Evolutionary conservation across 495 filamentous ascomycete species (phyloP).

Genomic region (Evernia prunastri): DNA sequence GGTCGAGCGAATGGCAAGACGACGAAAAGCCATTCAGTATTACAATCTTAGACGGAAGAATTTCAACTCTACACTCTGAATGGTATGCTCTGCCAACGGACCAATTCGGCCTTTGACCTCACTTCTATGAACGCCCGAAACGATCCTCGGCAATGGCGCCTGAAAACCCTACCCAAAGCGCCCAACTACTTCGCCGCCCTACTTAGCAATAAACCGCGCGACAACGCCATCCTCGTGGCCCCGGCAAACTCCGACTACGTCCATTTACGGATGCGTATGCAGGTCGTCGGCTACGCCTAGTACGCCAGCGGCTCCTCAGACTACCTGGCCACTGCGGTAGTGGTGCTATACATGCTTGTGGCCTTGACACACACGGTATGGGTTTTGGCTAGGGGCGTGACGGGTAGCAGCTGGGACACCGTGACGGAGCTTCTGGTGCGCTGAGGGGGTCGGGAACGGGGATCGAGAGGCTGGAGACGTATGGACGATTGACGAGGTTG

Average conservation of each 20-base stretch:
- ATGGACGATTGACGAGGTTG: conserved; percentile 6
- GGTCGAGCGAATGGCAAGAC: not conserved
- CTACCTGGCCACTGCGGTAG: conserved; percentile 11
- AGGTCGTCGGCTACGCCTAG: conserved; percentile 13
- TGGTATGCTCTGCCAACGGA: conserved; percentile 10
- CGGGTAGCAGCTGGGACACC: conserved; percentile 14
- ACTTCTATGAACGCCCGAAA: not conserved
- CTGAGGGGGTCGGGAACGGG: conserved; percentile 12
- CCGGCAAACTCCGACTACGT: conserved; percentile 11
- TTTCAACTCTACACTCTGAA: conserved; percentile 6
- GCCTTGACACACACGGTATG: conserved; percentile 7
- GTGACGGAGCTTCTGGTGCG: conserved; percentile 11
- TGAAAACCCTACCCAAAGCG: conserved; percentile 4
- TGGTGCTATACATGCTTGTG: conserved; percentile 6
- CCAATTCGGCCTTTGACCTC: conserved; percentile 7
- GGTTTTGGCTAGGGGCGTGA: conserved; percentile 1
- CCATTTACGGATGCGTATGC: not conserved
- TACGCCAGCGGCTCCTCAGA: conserved; percentile 9
- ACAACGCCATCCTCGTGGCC: conserved; percentile 11
- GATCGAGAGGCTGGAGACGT: conserved; percentile 15
- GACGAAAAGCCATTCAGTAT: not conserved
- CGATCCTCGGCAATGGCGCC: conserved; percentile 1
- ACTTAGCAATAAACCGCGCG: not conserved
- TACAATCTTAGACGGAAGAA: not conserved
- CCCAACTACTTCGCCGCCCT: not conserved